Base-by-base conservation (phyloP, 768 basidiomycete species). In the Mycena epipterygia region DNA sequence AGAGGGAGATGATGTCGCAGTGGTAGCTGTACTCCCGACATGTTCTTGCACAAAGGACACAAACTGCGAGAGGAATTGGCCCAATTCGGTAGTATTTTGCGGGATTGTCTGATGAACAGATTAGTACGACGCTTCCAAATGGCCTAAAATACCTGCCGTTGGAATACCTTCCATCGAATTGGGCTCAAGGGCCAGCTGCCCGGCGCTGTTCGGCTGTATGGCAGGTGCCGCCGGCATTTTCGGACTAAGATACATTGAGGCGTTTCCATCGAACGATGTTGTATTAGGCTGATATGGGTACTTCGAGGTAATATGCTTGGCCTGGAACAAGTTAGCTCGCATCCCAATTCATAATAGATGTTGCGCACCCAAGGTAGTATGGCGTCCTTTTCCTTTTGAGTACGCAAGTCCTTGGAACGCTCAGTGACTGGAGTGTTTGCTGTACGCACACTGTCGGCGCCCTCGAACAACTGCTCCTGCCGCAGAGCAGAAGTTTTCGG, bases 281-380 rank as follows among this genome's bases (percentile, higher is more conserved):
- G 30, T 32, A 14, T 3, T 17, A 7, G 29, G 9, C 11, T 52
- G 51, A 21, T 52, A 32, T 32, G 46, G 46, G 46, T 48, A 48
- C 46, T 48, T 5, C 46, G 46, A 48, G 6, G 46, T 48, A 27
- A 48, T 32, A 3, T 29, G 27, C 30, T 52, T 29, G 4, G 51
- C 51, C 29, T 52, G 51, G 19, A 3, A 49, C 2, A 27, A 2
- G 13, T 49, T 13, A 25, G 30, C 13, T 16, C 17, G 51, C 27
- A 52, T 6, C 7, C 6, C 30, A 21, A 6, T 21, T 5, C 14
- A 42, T 17, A 19, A 13, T 4, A 21, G 30, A 23, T 48, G 23
- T 52, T 25, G 32, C 30, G 51, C 30, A 44, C 63, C 63, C 63
- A 64, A 27, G 63, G 63, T 11, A 64, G 9, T 64, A 64, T 64